phyloP scores from a whole-genome alignment of 2,329 filamentous ascomycete species.

The Cordyceps farinosa region DNA sequence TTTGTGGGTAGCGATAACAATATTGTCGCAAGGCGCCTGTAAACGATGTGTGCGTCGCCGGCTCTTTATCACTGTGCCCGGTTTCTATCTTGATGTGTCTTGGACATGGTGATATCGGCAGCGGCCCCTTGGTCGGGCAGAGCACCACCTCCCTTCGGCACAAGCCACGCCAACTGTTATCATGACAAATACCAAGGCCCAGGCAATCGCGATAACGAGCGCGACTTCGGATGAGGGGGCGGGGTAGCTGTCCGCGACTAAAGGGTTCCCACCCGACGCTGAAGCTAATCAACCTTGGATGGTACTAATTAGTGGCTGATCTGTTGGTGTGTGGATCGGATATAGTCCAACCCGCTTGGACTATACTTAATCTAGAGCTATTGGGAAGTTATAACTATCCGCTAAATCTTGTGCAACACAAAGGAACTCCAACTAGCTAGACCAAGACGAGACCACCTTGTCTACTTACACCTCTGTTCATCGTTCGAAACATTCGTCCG shows the following conservation, averaged over 20 bases:
- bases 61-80: neutral
- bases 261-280: neutral
- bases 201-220: neutral
- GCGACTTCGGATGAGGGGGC: neutral
- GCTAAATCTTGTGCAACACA: too few species aligned
- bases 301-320: neutral
- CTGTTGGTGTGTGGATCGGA: neutral
- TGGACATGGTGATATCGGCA: neutral
- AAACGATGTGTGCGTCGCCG: neutral
- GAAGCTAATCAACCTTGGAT: neutral
- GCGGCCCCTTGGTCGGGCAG: neutral
- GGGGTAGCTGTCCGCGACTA: neutral
- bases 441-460: too few species aligned
- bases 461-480: too few species aligned
- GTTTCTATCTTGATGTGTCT: too few species aligned
- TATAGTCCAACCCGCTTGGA: too few species aligned
- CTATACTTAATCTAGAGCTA: too few species aligned
- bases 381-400: too few species aligned
- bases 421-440: too few species aligned
- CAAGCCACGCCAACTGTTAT: neutral
- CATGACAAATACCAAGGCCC: neutral
- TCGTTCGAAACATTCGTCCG: neutral
- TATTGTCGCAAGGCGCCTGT: neutral
- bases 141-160: neutral
- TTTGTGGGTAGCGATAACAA: neutral